A percentile compares a stretch with the other conserved stretches of the same genome.
phyloP scores from a whole-genome alignment of 345 rosid species.

The Gossypium bickii region DNA sequence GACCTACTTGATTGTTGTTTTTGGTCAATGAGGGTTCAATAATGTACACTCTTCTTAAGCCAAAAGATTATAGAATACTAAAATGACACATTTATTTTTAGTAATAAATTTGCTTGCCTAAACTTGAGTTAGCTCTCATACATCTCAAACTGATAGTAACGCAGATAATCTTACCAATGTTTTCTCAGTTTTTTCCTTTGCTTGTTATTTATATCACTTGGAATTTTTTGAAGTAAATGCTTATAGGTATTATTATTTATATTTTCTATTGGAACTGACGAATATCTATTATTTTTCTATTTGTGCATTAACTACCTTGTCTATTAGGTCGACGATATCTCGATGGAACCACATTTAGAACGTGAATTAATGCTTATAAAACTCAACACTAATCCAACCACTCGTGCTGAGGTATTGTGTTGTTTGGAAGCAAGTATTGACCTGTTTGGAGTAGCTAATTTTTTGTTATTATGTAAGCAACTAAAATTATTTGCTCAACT shows the following conservation, averaged over 20 bases:
- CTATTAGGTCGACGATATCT: slow-evolving; percentile 79
- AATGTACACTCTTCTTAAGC: no score
- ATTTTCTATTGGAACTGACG: not conserved
- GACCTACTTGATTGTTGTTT: no score
- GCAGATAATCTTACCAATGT: not conserved
- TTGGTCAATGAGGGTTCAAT: no score
- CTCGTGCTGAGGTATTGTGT: slow-evolving; percentile 57
- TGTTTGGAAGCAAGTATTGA: not conserved
- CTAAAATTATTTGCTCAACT: not conserved
- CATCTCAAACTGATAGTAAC: no score
- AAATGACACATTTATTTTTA: no score
- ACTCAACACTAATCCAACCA: slow-evolving; percentile 55
- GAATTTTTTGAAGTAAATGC: not conserved
- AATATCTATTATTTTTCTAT: not conserved
- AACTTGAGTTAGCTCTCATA: no score
- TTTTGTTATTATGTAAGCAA: not conserved
- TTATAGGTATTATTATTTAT: not conserved
- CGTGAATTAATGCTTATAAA: slow-evolving; percentile 92
- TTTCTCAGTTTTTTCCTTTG: not conserved
- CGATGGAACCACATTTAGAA: slow-evolving; percentile 88
- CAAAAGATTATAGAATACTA: no score
- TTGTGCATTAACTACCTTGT: not conserved
- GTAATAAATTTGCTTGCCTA: no score
- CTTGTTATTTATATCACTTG: not conserved
- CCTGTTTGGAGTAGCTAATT: not conserved